Evolutionary conservation across 257 asterid species (phyloP).

Genomic region (Penstemon newberryi): DNA sequence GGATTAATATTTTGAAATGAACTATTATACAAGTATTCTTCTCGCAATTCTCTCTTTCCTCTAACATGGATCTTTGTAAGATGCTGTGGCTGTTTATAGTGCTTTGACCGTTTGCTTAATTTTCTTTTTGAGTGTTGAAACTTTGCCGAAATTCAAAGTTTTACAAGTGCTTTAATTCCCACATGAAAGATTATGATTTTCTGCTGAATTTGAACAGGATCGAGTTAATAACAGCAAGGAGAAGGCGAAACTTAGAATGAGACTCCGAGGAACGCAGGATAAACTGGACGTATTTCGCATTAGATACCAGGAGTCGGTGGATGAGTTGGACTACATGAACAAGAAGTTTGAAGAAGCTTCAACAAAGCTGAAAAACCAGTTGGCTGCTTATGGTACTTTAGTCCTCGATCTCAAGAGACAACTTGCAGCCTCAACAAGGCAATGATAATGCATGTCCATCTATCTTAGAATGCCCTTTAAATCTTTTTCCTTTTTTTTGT

Average conservation of each 20-base stretch:
- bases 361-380: slow-evolving; percentile 51
- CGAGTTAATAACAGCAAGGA: slow-evolving; percentile 38
- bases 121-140: no score
- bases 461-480: not conserved
- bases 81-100: not conserved
- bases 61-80: not conserved
- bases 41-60: not conserved
- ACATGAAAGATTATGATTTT: not conserved
- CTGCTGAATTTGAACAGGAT: slow-evolving; percentile 43
- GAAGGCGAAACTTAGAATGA: slow-evolving; percentile 62
- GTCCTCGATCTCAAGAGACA: slow-evolving; percentile 57
- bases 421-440: slow-evolving; percentile 40
- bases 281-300: slow-evolving; percentile 55
- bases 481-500: not conserved
- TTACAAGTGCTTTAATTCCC: not conserved
- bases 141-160: not conserved
- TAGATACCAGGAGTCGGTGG: slow-evolving; percentile 44
- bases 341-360: slow-evolving; percentile 54
- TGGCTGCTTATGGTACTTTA: slow-evolving; percentile 50
- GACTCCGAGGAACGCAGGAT: slow-evolving; percentile 54
- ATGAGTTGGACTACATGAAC: slow-evolving; percentile 56
- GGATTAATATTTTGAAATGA: not conserved
- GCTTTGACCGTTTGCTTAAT: not conserved
- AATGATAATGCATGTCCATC: slow-evolving; percentile 11
- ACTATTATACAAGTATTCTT: not conserved